Percentiles rank a stretch among this genome's conserved stretches.
phyloP scores from a whole-genome alignment of 768 basidiomycete genomes.

The Pleurotus platypus region DNA sequence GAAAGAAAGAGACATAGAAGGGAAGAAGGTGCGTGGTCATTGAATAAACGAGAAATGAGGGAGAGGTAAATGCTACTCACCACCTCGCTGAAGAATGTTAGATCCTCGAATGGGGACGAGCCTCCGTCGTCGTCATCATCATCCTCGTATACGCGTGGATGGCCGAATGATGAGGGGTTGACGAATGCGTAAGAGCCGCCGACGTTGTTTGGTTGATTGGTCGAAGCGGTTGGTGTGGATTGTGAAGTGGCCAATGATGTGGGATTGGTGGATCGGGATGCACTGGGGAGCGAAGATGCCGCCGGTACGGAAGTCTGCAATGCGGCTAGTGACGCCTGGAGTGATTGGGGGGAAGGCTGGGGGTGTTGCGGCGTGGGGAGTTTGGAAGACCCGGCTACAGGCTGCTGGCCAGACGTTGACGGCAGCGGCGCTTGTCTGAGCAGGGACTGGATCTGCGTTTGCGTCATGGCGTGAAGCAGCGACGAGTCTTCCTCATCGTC shows the following conservation, averaged over 20 bases:
- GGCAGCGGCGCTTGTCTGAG: constrained; percentile 8
- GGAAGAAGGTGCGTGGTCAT: background rate
- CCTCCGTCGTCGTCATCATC: constrained; percentile 28
- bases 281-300: constrained; percentile 27
- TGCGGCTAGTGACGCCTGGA: background rate
- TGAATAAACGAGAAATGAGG: constrained; percentile 19
- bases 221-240: constrained; percentile 11
- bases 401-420: constrained; percentile 9
- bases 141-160: constrained; percentile 17
- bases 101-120: constrained; percentile 22
- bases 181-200: constrained; percentile 36
- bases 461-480: too few relatives aligned
- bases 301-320: constrained; percentile 9
- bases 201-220: background rate
- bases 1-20: background rate
- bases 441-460: background rate
- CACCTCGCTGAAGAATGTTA: constrained; percentile 14
- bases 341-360: background rate
- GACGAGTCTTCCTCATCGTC: background rate
- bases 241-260: constrained; percentile 13
- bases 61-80: constrained; percentile 15
- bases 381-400: too few relatives aligned
- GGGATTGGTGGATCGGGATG: constrained; percentile 29
- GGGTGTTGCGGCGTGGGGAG: too few relatives aligned
- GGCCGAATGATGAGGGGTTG: constrained; percentile 36